A percentile compares a stretch with the other conserved stretches of the same genome.
These are phyloP conservation scores for Fusarium odoratissimum DNA, from an alignment of 2,329 filamentous ascomycete genomes.

Conservation along the genomic window DNA sequence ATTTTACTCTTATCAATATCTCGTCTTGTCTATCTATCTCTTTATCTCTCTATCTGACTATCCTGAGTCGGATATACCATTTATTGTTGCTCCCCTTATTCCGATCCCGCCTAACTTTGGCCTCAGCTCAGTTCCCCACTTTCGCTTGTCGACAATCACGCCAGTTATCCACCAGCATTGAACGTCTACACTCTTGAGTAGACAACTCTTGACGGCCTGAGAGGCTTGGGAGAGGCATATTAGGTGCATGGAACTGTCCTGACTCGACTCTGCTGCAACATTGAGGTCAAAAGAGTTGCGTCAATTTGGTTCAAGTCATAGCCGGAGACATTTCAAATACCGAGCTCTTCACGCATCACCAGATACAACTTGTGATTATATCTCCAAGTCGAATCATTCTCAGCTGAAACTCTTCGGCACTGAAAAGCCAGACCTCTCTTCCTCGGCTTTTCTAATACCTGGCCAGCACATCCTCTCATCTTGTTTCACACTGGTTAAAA, in stretches of 20 bases:
- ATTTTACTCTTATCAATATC: slow-evolving; percentile 3
- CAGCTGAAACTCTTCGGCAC: not conserved
- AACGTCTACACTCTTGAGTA: slow-evolving; percentile 5
- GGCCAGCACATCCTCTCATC: not conserved
- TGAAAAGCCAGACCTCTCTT: not conserved
- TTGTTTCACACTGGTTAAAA: slow-evolving; percentile 9
- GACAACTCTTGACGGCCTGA: not conserved
- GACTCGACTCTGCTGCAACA: not conserved
- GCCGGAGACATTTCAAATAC: not conserved
- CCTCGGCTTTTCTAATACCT: not conserved
- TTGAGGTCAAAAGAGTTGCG: slow-evolving; percentile 1
- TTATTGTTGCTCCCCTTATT: slow-evolving; percentile 11
- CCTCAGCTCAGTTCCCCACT: slow-evolving; percentile 33
- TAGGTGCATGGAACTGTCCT: not conserved
- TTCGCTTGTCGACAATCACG: slow-evolving; percentile 34
- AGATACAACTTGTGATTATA: slow-evolving; percentile 21
- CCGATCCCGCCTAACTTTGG: slow-evolving; percentile 13
- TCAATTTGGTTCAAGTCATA: not conserved
- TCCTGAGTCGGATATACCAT: not conserved
- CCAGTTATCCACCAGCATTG: slow-evolving; percentile 20
- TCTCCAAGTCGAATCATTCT: slow-evolving; percentile 12
- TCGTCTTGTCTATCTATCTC: not conserved
- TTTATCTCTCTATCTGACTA: not conserved
- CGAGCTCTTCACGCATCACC: slow-evolving; percentile 20
- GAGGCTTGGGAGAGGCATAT: not conserved